phyloP scores from a whole-genome alignment of 2,329 filamentous ascomycete genomes.

The Pseudogymnoascus sp. region DNA sequence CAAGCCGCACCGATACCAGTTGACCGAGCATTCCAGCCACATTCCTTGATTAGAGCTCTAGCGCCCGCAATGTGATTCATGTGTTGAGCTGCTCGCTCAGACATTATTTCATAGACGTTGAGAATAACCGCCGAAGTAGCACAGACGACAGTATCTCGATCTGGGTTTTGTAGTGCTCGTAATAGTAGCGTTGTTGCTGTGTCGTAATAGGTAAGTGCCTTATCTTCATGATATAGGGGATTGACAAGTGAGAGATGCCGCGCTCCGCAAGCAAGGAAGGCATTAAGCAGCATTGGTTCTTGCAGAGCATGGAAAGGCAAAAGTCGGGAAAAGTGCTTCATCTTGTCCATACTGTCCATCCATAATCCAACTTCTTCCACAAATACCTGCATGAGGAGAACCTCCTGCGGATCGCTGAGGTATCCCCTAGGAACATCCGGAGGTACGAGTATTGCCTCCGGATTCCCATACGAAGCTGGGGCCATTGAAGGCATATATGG shows the following conservation, averaged over 20 bases:
- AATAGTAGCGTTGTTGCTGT: constrained; percentile 72
- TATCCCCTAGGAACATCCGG: constrained; percentile 47
- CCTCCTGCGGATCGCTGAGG: constrained; percentile 66
- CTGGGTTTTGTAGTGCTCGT: constrained; percentile 70
- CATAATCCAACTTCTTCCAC: constrained; percentile 83
- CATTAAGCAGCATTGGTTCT: constrained; percentile 82
- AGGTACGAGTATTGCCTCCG: constrained; percentile 28
- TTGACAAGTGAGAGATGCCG: constrained; percentile 69
- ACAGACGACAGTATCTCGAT: constrained; percentile 75
- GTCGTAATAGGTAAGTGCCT: constrained; percentile 76
- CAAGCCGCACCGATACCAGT: constrained; percentile 76
- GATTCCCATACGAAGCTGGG: constrained; percentile 29
- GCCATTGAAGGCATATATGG: constrained; percentile 32
- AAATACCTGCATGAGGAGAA: constrained; percentile 86
- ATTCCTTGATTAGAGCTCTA: constrained; percentile 78
- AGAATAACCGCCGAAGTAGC: constrained; percentile 81
- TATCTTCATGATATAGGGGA: constrained; percentile 59
- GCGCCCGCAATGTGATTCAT: constrained; percentile 87
- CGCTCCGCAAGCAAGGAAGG: constrained; percentile 80
- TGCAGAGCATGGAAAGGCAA: constrained; percentile 76
- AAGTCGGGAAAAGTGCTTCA: constrained; percentile 77
- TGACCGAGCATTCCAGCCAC: constrained; percentile 74
- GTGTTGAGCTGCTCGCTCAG: constrained; percentile 64
- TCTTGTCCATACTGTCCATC: constrained; percentile 86
- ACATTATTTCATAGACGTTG: constrained; percentile 92